Conservation (phyloP, 768 basidiomycete genomes). For the Boletus sensibilis region DNA sequence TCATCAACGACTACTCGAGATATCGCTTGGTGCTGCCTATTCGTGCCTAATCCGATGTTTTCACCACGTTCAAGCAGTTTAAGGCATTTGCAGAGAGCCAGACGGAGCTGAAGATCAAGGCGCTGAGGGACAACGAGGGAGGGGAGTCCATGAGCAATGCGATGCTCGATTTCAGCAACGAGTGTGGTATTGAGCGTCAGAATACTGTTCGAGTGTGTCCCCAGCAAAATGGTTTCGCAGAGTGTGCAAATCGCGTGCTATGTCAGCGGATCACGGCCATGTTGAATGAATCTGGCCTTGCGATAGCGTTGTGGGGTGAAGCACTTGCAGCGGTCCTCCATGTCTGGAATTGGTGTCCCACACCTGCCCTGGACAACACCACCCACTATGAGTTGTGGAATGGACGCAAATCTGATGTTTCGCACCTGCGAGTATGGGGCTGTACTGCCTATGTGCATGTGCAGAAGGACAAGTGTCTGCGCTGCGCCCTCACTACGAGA, state of each 20-base stretch:
- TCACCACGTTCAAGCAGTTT: slow-evolving; percentile 27
- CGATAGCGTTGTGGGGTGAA: slow-evolving; percentile 13
- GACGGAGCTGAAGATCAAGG: slow-evolving; percentile 12
- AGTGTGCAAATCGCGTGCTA: background rate
- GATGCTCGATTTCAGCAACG: slow-evolving; percentile 15
- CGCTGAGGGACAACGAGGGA: slow-evolving; percentile 28
- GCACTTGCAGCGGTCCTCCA: slow-evolving; percentile 23
- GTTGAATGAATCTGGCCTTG: background rate
- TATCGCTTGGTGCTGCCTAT: slow-evolving; percentile 23
- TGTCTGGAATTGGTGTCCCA: slow-evolving; percentile 11
- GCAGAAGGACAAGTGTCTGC: background rate
- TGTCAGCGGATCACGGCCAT: slow-evolving; percentile 21
- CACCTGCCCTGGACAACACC: slow-evolving; percentile 25
- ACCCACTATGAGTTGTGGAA: background rate
- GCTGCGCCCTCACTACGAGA: background rate
- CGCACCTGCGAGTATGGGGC: background rate
- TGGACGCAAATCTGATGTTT: background rate
- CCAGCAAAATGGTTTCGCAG: background rate
- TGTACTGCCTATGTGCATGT: background rate
- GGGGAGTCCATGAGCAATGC: slow-evolving; percentile 31
- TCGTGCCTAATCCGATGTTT: slow-evolving; percentile 21
- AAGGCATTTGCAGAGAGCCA: slow-evolving; percentile 33
- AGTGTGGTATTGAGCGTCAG: slow-evolving; percentile 16
- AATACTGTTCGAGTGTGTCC: background rate
- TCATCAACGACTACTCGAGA: slow-evolving; percentile 4